Evolutionary conservation across 176 grass and related monocot species (phyloP).

Genomic region (Pontederia crassipes): DNA sequence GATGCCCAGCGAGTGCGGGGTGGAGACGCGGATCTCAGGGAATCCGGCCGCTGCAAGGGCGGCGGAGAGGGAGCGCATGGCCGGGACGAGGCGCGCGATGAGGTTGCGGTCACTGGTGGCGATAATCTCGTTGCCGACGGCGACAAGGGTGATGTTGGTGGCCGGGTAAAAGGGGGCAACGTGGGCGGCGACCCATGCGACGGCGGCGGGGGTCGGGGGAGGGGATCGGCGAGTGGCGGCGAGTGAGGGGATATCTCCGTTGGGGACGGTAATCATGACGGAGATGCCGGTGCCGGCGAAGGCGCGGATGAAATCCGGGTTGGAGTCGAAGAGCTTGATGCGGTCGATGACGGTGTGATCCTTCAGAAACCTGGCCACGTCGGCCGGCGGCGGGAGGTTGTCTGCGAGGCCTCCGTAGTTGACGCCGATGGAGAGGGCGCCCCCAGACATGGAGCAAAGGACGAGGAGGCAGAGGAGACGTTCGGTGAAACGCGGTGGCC

Average conservation of each 20-base stretch:
- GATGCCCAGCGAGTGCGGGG: slow-evolving; percentile 11
- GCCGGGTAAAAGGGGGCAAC: slow-evolving; percentile 13
- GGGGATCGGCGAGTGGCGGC: neutral
- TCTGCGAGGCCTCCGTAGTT: slow-evolving; percentile 4
- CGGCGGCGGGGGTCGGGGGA: neutral
- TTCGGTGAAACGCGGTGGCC: neutral
- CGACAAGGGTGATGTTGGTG: slow-evolving; percentile 12
- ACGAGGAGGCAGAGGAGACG: neutral
- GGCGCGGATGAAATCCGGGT: slow-evolving; percentile 6
- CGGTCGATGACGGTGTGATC: slow-evolving; percentile 15
- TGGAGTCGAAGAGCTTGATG: slow-evolving; percentile 14
- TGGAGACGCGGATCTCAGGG: slow-evolving; percentile 2
- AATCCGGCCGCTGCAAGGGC: slow-evolving; percentile 5
- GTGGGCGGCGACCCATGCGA: slow-evolving; percentile 5
- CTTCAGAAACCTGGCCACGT: slow-evolving; percentile 10
- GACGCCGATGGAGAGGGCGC: slow-evolving; percentile 7
- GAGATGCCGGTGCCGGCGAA: slow-evolving; percentile 14
- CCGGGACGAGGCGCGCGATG: slow-evolving; percentile 2
- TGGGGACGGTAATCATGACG: slow-evolving; percentile 6
- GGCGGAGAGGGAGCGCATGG: slow-evolving; percentile 4
- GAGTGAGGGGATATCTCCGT: slow-evolving; percentile 4
- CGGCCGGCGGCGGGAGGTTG: slow-evolving; percentile 5
- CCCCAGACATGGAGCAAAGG: neutral
- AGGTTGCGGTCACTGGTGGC: slow-evolving; percentile 5
- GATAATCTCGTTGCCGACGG: slow-evolving; percentile 10